Evolutionary conservation across 1,139 yeast genomes (phyloP).

Genomic region (Kluyveromyces sp.): DNA sequence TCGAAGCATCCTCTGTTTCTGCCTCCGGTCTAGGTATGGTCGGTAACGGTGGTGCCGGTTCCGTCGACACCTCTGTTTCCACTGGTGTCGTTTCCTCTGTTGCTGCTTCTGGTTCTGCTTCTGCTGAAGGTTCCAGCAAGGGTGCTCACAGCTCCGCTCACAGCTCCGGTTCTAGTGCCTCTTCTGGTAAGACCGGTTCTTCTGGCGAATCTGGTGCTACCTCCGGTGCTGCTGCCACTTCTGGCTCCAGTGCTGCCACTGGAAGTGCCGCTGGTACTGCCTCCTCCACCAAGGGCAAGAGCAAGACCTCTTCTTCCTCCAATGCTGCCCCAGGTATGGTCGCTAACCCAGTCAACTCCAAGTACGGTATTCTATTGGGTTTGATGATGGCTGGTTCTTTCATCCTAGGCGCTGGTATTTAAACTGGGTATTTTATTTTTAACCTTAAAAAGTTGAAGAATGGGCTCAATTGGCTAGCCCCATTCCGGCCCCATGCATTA

Average conservation of each 20-base stretch:
- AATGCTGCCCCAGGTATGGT: conserved; percentile 20
- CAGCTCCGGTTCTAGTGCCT: conserved; percentile 5
- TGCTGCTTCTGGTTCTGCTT: conserved; percentile 9
- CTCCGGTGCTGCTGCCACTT: conserved; percentile 2
- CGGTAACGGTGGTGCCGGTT: conserved; percentile 18
- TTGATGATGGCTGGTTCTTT: conserved; percentile 27
- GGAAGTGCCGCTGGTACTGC: conserved; percentile 11
- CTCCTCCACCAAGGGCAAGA: conserved; percentile 5
- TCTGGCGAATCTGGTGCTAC: conserved; percentile 1
- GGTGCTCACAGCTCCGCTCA: conserved; percentile 9
- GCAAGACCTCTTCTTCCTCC: conserved; percentile 3
- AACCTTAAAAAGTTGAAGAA: no score
- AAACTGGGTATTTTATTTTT: not conserved
- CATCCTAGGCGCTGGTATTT: conserved; percentile 23
- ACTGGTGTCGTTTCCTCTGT: conserved; percentile 12
- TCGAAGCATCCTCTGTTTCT: conserved; percentile 10
- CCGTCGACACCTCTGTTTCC: conserved; percentile 22
- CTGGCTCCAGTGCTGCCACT: conserved; percentile 8
- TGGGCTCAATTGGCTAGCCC: no score
- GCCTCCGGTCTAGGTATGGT: conserved; percentile 11
- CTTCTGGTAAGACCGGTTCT: not conserved
- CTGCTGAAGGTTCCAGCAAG: conserved; percentile 13
- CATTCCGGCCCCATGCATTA: no score
- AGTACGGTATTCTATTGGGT: conserved; percentile 25
- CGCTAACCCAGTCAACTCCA: conserved; percentile 30